Base-by-base conservation (phyloP, 2,329 filamentous ascomycete genomes). In the Thelonectria discophora region DNA sequence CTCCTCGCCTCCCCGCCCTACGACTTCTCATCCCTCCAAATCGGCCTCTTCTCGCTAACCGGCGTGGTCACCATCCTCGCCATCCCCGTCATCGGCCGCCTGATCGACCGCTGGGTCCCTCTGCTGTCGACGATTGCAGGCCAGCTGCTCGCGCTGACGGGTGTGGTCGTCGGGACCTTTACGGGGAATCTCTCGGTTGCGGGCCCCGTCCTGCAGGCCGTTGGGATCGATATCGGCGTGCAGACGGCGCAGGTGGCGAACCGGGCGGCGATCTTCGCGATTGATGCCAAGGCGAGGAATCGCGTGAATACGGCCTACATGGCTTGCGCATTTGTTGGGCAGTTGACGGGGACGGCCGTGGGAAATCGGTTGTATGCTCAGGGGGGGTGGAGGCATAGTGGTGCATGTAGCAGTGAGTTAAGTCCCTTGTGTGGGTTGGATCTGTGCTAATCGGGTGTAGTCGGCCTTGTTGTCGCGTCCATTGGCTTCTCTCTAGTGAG, bases 271-370 rank as follows among this genome's bases (percentile, higher is more conserved):
- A 90, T 95, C 18, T 94, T 92, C 68, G 77, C 80, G 1, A 87
- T 94, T 20, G 89, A 90, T 55, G 88, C 91, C 0, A 88, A 86
- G 62, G 88, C 88, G 0, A 79, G 90, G 5, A 95, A 93, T 75
- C 78, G 92, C 3, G 84, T 94, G 21, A 95, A 95, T 72, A 93
- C 91, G 0, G 90, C 88, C 1, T 95, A 93, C 71, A 95, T 94
- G 92, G 83, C 93, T 0, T 82, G 84, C 8, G 87, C 86, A 0
- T 94, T 94, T 70, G 87, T 84, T 27, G 92, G 92, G 0, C 92
- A 95, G 78, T 68, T 95, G 48, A 88, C 88, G 2, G 91, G 91
- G 0, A 89, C 88, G 0, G 81, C 85, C 1, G 85, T 86, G 5
- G 85, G 86, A 0, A 86, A 85, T 63, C 75, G 79, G 17, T 71